These are phyloP conservation scores for Sporothrix protearum DNA, from an alignment of 2,329 filamentous ascomycete genomes.

Conservation along the genomic window DNA sequence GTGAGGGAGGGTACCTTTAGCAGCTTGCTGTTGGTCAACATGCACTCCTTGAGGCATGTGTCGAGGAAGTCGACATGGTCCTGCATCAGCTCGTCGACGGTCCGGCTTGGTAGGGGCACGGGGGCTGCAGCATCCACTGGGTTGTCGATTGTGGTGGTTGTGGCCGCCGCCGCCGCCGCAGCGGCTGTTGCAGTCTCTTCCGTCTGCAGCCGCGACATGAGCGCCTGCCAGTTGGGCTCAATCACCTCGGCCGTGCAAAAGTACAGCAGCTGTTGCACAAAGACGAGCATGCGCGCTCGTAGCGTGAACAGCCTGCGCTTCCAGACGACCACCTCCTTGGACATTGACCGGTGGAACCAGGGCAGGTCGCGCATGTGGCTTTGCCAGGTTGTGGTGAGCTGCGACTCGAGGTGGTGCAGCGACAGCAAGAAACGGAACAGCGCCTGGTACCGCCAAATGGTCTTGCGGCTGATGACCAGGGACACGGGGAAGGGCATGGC, in stretches of 20 bases:
- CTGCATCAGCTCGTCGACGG: constrained; percentile 97
- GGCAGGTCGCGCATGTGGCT: constrained; percentile 76
- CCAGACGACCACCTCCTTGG: constrained; percentile 77
- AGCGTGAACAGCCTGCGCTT: constrained; percentile 90
- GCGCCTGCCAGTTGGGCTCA: constrained; percentile 91
- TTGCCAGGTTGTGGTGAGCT: constrained; percentile 84
- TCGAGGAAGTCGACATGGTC: constrained; percentile 98
- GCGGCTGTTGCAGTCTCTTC: constrained; percentile 43
- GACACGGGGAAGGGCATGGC: constrained; percentile 91
- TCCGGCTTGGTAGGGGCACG: constrained; percentile 48
- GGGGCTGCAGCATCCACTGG: not conserved
- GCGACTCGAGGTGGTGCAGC: constrained; percentile 80
- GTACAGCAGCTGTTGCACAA: constrained; percentile 93
- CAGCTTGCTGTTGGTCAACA: constrained; percentile 95
- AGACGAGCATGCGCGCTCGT: constrained; percentile 90
- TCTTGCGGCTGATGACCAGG: constrained; percentile 92
- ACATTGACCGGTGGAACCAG: constrained; percentile 78
- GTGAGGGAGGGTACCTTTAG: constrained; percentile 60
- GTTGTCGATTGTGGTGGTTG: constrained; percentile 26
- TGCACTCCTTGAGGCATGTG: constrained; percentile 97
- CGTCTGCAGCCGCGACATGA: constrained; percentile 80
- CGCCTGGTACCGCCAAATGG: constrained; percentile 92
- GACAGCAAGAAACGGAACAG: constrained; percentile 92
- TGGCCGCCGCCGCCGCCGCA: constrained; percentile 30
- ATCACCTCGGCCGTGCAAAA: constrained; percentile 97